phyloP scores from a whole-genome alignment of 768 basidiomycete genomes.

The Podaxis sp. region DNA sequence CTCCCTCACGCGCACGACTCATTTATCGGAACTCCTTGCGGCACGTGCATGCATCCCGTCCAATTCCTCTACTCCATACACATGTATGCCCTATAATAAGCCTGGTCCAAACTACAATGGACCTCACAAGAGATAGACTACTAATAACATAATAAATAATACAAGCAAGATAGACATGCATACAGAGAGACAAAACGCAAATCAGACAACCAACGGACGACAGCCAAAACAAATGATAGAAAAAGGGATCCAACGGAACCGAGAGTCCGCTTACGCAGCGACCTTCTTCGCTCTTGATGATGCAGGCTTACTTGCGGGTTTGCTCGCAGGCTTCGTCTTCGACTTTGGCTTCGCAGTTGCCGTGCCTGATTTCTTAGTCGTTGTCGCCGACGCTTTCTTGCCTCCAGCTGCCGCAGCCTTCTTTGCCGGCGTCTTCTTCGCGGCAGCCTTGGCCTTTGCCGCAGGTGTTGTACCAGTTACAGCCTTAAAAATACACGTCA shows the following conservation, averaged over 20 bases:
- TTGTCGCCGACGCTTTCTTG: constrained; percentile 25
- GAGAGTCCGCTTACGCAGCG: constrained; percentile 13
- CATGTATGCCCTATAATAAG: neutral
- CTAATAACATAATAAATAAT: constrained; percentile 15
- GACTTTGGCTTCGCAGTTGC: constrained; percentile 24
- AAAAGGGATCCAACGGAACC: constrained; percentile 15
- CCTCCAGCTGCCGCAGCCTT: constrained; percentile 28
- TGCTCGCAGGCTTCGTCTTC: constrained; percentile 27
- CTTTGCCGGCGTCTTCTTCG: constrained; percentile 34
- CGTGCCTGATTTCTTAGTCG: constrained; percentile 29
- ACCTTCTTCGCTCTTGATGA: constrained; percentile 33
- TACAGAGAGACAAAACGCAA: neutral
- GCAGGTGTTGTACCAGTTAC: constrained; percentile 48
- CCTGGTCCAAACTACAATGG: neutral
- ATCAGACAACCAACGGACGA: constrained; percentile 3
- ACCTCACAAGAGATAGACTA: constrained; percentile 4
- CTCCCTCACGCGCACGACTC: neutral
- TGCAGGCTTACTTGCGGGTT: constrained; percentile 15
- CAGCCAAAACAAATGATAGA: neutral
- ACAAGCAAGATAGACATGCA: constrained; percentile 11
- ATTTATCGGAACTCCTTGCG: neutral
- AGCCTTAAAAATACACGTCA: constrained; percentile 33
- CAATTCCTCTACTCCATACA: neutral
- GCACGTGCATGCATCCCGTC: neutral
- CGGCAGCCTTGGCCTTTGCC: constrained; percentile 37